These are phyloP conservation scores for Acer saccharum DNA, from an alignment of 345 rosid species.

Conservation along the genomic window DNA sequence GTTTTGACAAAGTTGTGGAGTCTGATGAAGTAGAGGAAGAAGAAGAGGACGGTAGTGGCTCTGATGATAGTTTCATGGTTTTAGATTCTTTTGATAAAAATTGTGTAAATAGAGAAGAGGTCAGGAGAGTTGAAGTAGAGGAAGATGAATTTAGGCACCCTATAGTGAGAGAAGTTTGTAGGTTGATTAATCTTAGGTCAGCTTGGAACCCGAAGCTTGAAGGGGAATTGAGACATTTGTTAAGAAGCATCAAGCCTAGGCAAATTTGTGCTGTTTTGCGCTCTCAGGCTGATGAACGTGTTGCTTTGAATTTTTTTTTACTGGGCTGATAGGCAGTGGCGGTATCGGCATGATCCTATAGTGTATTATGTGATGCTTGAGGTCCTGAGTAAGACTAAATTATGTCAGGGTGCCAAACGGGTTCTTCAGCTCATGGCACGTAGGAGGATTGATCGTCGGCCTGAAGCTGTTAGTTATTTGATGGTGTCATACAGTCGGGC, in stretches of 20 bases:
- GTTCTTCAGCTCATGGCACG: constrained; percentile 74
- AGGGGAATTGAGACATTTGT: constrained; percentile 57
- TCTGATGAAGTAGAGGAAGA: constrained; percentile 41
- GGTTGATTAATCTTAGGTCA: constrained; percentile 69
- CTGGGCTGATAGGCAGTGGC: constrained; percentile 94
- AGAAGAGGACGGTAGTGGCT: constrained; percentile 23
- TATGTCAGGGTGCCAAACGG: constrained; percentile 83
- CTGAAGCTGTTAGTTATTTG: constrained; percentile 65
- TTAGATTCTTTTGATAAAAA: constrained; percentile 40
- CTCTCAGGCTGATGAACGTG: constrained; percentile 70
- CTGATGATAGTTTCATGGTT: constrained; percentile 41
- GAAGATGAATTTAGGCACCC: constrained; percentile 77
- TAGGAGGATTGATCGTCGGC: constrained; percentile 51
- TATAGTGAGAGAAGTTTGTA: constrained; percentile 74
- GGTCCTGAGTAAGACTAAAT: constrained; percentile 74
- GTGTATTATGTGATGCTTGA: constrained; percentile 81
- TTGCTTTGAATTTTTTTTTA: constrained; percentile 80
- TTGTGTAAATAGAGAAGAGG: constrained; percentile 27
- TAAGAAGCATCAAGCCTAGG: constrained; percentile 74
- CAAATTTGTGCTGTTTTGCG: constrained; percentile 81
- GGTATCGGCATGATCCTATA: constrained; percentile 69
- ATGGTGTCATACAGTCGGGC: constrained; percentile 94
- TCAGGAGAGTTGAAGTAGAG: constrained; percentile 42
- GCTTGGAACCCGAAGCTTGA: constrained; percentile 75
- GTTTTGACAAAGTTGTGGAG: constrained; percentile 49